Evolutionary conservation across 768 basidiomycete genomes (phyloP).

Genomic region (Dioszegia aurantiaca): DNA sequence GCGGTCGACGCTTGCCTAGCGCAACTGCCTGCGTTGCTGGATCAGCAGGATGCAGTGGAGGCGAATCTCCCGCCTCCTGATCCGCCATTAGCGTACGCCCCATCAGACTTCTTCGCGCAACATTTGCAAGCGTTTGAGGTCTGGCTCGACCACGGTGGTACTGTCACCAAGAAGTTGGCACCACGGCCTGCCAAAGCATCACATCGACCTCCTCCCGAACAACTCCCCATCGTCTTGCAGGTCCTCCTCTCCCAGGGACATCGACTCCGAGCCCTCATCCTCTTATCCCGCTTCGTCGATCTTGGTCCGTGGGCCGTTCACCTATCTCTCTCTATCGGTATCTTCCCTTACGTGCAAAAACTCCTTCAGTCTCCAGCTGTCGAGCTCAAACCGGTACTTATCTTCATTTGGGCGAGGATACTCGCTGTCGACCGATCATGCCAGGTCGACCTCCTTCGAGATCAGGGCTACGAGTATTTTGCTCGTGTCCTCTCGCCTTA

Average conservation of each 20-base stretch:
- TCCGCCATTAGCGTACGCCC: constrained; percentile 60
- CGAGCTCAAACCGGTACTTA: constrained; percentile 93
- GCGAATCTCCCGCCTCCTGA: constrained; percentile 26
- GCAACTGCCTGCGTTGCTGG: constrained; percentile 76
- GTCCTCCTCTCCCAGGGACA: constrained; percentile 95
- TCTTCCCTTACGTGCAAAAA: constrained; percentile 97
- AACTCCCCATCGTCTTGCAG: constrained; percentile 95
- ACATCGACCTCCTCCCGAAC: constrained; percentile 89
- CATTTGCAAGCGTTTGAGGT: constrained; percentile 96
- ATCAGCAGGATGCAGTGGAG: constrained; percentile 42
- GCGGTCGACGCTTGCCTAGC: constrained; percentile 90
- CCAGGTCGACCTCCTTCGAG: constrained; percentile 81
- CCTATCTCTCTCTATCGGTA: constrained; percentile 90
- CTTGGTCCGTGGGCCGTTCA: constrained; percentile 98
- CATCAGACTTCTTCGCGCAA: constrained; percentile 90
- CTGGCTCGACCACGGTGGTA: constrained; percentile 87
- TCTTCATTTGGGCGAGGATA: constrained; percentile 98
- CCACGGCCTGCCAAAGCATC: constrained; percentile 58
- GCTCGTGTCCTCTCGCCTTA: constrained; percentile 50
- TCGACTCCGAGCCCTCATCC: constrained; percentile 87
- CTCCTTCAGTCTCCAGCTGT: constrained; percentile 89
- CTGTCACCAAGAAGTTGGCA: constrained; percentile 50
- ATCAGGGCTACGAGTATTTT: constrained; percentile 59
- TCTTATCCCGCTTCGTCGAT: constrained; percentile 95
- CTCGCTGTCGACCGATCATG: constrained; percentile 93